Evolutionary conservation across 1,139 yeast genomes (phyloP).

Genomic region (Eremothecium coryli): DNA sequence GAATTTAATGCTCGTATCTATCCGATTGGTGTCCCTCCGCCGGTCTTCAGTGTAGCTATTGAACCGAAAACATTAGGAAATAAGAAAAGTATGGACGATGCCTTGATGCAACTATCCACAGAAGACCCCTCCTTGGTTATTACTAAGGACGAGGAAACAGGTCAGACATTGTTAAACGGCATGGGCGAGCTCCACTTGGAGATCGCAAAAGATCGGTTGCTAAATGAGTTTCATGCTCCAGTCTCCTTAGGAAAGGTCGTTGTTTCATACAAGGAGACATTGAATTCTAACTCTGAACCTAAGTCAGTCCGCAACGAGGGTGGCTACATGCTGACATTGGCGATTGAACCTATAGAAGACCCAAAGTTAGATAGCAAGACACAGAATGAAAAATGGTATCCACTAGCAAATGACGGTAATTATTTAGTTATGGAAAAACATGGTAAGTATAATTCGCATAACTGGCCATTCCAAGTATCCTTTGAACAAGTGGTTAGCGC

Average conservation of each 20-base stretch:
- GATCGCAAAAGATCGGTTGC: conserved; percentile 68
- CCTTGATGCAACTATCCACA: conserved; percentile 53
- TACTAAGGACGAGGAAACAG: conserved; percentile 70
- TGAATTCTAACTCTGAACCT: conserved; percentile 26
- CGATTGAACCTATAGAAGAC: conserved; percentile 43
- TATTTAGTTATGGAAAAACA: conserved; percentile 29
- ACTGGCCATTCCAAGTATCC: conserved; percentile 43
- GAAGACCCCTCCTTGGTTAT: conserved; percentile 79
- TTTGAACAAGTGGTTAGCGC: conserved; percentile 46
- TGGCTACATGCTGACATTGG: conserved; percentile 31
- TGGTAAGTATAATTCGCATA: conserved; percentile 22
- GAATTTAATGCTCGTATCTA: conserved; percentile 47
- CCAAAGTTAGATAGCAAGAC: conserved; percentile 16
- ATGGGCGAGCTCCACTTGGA: conserved; percentile 96
- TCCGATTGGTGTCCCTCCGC: conserved; percentile 83
- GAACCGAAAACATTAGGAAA: conserved; percentile 84
- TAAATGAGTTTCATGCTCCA: conserved; percentile 72
- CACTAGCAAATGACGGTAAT: conserved; percentile 34
- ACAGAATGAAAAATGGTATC: conserved; percentile 32
- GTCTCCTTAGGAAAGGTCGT: conserved; percentile 73
- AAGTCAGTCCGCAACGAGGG: conserved; percentile 23
- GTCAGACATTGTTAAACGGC: conserved; percentile 81
- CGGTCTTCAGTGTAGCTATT: conserved; percentile 78
- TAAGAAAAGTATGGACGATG: conserved; percentile 54
- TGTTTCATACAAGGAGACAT: conserved; percentile 81